Evolutionary conservation across 2,329 filamentous ascomycete species (phyloP).

Genomic region (Monilinia aucupariae): DNA sequence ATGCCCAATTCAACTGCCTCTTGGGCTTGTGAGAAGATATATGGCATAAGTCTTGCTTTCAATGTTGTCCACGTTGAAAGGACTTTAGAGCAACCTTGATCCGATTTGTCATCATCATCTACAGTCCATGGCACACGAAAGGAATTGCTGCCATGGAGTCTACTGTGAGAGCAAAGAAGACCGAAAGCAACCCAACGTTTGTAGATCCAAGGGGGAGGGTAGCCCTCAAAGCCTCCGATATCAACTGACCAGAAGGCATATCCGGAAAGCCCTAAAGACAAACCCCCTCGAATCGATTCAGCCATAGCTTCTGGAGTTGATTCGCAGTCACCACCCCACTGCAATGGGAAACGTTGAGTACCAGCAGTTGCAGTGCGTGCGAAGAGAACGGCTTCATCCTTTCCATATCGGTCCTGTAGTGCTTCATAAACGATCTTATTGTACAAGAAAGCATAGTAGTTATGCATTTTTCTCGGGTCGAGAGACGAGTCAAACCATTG

Average conservation of each 20-base stretch:
- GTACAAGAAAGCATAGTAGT: constrained; percentile 58
- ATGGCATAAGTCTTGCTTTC: constrained; percentile 54
- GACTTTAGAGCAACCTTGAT: constrained; percentile 45
- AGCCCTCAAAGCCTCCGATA: constrained; percentile 59
- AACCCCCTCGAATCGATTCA: constrained; percentile 54
- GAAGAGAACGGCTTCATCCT: constrained; percentile 51
- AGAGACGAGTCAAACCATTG: constrained; percentile 46
- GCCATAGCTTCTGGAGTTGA: constrained; percentile 58
- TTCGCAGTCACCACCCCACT: constrained; percentile 60
- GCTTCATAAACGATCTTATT: constrained; percentile 55
- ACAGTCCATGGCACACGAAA: constrained; percentile 62
- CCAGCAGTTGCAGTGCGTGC: constrained; percentile 54
- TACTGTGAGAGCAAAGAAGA: constrained; percentile 53
- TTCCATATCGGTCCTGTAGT: constrained; percentile 44
- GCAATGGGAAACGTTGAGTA: constrained; percentile 53
- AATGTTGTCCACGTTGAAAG: constrained; percentile 41
- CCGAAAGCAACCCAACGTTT: constrained; percentile 62
- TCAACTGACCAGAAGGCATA: constrained; percentile 58
- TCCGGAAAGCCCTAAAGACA: constrained; percentile 51
- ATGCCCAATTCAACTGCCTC: constrained; percentile 45
- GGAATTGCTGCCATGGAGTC: constrained; percentile 53
- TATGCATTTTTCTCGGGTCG: constrained; percentile 56
- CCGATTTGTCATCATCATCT: constrained; percentile 47
- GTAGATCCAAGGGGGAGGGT: constrained; percentile 52
- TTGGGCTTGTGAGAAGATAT: constrained; percentile 49